Evolutionary conservation across 352 stramenopile species (phyloP), one percentile per base, ranked within the genome.

Genomic region (Phytopythium delawarense): DNA sequence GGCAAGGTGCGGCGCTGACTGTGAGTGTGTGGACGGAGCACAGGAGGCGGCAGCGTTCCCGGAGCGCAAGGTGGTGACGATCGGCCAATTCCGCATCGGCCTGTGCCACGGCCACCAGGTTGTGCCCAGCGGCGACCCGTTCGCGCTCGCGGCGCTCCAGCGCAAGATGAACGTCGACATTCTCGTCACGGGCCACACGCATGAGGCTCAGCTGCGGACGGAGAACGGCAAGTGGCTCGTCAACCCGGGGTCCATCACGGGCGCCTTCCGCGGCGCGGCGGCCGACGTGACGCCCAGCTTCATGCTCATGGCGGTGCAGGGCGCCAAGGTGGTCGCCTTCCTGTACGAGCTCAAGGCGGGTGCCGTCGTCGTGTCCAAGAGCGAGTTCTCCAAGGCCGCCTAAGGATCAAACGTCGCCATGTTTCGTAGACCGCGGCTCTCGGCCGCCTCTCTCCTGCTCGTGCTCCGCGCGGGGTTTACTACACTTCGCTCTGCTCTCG

Each of bases 241-340:
- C 53, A 99, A 99, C 72, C 97, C 97, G 37, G 92, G 95, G 30
- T 98, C 91, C 20, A 99, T 99, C 67, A 99, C 96, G 0, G 97
- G 97, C 45, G 96, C 97, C 2, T 98, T 97, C 73, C 96, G 84
- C 30, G 86, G 88, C 46, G 72, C 84, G 23, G 67, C 77, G 1
- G 84, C 71, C 62, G 76, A 94, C 40, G 79, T 97, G 13, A 85
- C 83, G 37, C 97, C 97, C 23, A 99, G 95, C 49, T 99, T 99
- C 65, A 97, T 99, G 70, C 86, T 99, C 59, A 91, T 99, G 72
- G 97, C 96, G n/a, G 86, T 99, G 53, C 96, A 99, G 68, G 96
- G 93, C 1, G 66, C 64, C 42, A 99, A 99, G 70, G 88, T 98
- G 40, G 96, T 99, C 4, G 97, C 92, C 45, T 99, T 99, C 73